Percentiles rank a stretch among this genome's conserved stretches.
phyloP scores from a whole-genome alignment of 805 yeast genomes.

The Scheffersomyces amazonensis region DNA sequence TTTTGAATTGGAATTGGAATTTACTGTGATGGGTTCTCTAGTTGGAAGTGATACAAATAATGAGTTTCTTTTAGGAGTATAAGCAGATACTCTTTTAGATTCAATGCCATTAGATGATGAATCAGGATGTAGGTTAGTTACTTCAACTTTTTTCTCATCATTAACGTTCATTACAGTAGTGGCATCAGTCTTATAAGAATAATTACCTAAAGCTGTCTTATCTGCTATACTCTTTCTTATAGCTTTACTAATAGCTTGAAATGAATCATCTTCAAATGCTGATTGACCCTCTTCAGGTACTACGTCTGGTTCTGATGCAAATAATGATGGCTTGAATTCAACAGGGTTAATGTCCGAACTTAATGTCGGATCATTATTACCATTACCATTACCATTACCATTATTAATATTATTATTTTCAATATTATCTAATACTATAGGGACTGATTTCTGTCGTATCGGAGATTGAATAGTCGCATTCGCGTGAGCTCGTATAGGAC shows the following conservation, averaged over 20 bases:
- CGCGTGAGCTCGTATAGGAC: neutral
- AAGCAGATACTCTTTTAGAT: constrained; percentile 1
- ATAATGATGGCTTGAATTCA: neutral
- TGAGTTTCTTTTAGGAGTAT: constrained; percentile 31
- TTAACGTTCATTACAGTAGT: neutral
- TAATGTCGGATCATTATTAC: neutral
- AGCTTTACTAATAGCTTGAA: constrained; percentile 46
- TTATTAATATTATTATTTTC: neutral
- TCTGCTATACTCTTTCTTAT: constrained; percentile 45
- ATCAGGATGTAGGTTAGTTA: neutral
- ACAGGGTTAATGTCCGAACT: neutral
- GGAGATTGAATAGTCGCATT: neutral
- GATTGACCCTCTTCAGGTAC: neutral
- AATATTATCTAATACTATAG: neutral
- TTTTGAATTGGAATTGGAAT: constrained; percentile 11
- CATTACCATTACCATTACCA: neutral
- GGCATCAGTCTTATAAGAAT: neutral
- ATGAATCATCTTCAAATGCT: constrained; percentile 41
- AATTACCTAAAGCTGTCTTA: constrained; percentile 10
- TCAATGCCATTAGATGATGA: neutral
- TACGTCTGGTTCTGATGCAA: neutral
- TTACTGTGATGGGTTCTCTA: constrained; percentile 33
- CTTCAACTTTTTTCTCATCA: neutral
- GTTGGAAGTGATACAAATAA: constrained; percentile 36
- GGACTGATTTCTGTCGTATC: neutral